These are phyloP conservation scores for Ophiocordyceps camponoti-leonardi DNA, from an alignment of 2,329 filamentous ascomycete genomes.

Conservation along the genomic window DNA sequence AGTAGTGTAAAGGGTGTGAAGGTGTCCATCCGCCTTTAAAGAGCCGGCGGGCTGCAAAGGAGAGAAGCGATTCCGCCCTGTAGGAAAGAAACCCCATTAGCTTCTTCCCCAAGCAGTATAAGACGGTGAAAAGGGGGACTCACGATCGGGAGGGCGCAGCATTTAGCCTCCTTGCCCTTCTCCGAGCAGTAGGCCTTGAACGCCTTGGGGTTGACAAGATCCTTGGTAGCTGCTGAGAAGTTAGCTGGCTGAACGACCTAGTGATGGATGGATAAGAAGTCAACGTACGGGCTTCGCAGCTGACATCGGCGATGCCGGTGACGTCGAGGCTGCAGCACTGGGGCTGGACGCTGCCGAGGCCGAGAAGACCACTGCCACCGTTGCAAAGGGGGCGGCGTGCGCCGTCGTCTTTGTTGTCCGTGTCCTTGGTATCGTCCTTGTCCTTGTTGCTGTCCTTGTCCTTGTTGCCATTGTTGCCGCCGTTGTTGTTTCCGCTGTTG, in stretches of 20 bases:
- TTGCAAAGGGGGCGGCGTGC: not conserved
- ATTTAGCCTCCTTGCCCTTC: not conserved
- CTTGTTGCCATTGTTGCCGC: not conserved
- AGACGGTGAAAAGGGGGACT: not conserved
- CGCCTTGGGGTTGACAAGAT: not conserved
- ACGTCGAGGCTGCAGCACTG: not conserved
- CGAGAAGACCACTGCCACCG: not conserved
- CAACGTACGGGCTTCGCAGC: not conserved
- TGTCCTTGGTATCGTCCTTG: not conserved
- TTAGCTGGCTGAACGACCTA: not conserved
- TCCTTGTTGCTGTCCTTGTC: not conserved
- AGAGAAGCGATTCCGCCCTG: not conserved
- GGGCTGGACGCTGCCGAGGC: not conserved
- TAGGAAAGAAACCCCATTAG: not conserved
- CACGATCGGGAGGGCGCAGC: conserved; percentile 1
- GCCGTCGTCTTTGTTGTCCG: not conserved
- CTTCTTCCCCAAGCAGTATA: not conserved
- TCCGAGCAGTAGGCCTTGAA: not conserved
- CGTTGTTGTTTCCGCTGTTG: not conserved
- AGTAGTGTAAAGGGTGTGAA: no score
- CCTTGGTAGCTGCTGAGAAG: not conserved
- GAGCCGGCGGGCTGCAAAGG: not conserved
- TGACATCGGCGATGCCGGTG: not conserved
- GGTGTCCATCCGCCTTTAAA: not conserved
- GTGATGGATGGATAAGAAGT: not conserved